Evolutionary conservation across 2,329 filamentous ascomycete species (phyloP), one percentile per base, ranked within the genome.

Genomic region (Pleomassaria siparia): DNA sequence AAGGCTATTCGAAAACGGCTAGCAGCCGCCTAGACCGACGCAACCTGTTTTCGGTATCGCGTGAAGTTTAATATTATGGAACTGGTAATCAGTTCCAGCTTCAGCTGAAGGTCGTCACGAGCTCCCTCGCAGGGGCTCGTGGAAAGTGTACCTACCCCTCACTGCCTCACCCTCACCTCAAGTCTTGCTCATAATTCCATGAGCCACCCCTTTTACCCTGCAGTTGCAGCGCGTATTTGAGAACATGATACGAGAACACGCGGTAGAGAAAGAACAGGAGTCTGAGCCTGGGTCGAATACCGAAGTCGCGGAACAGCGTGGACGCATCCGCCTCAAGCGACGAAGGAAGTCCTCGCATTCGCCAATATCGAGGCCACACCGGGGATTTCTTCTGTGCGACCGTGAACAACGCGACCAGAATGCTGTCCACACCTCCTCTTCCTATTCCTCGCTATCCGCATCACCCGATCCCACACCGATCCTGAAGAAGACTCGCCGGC

Each of bases 261-360:
- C 25, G 7, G 20, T 9, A 16, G 32, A 3, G 4, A 35, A 18
- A 11, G 6, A n/a, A 35, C n/a, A 6, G 15, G 29, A 11, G 29
- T n/a, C 5, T 9, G 32, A 35, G 5, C 15, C 15, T 3, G 32
- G 20, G 15, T 20, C 32, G 32, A 35, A 18, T 35, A 9, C 32
- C 16, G 24, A 24, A 3, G 29, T 7, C 20, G 9, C 13, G 26
- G 43, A 46, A 35, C 36, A 43, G 36, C 62, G 65, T n/a, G 65
- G 65, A 22, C 63, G 32, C n/a, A 56, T 66, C 22, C 67, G 32
- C 7, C 57, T 66, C 20, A 67, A 69, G 46, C 58, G 63, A 43
- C 59, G 65, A 37, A 56, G 64, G 8, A 51, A 55, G 39, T 61
- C 61, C 20, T 66, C 64, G 8, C 57, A 61, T 44, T 64, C 65